Base-by-base conservation (phyloP, 2,329 filamentous ascomycete species). In the Aspergillus pseudonomiae region DNA sequence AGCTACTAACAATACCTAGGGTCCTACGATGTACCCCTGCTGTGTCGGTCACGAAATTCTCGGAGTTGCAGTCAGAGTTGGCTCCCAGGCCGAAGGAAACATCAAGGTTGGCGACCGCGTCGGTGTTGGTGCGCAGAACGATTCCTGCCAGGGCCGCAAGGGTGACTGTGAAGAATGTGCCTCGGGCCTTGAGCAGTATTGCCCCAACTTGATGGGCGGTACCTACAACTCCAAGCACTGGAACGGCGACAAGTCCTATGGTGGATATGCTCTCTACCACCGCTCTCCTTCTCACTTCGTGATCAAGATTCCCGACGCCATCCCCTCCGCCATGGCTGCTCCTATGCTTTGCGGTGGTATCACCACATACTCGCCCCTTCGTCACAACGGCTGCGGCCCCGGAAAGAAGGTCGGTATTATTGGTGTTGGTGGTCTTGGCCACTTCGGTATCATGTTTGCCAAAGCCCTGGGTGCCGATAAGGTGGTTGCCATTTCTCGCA, bases 11-110 rank as follows among this genome's bases (percentile, higher is more conserved):
- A 26, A 21, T 36, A n/a, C 21, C 12, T 26, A 76, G 75, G 72
- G 74, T 1, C 73, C 73, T 34, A 72, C 74, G 19, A 57, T 62
- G 6, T 80, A 80, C 67, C 79, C 79, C 26, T 75, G 85, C 50
- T 85, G 84, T 57, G 86, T 89, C 41, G 88, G 88, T 48, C 88
- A 90, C 73, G 88, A 90, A 70, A 88, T 90, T 32, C 84, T 89
- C 60, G 88, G 88, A 61, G 82, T 78, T 2, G 85, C 82, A 7
- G 83, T 88, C 24, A 82, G 83, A 19, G 84, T 88, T 26, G 87
- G 86, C 50, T 81, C 79, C 50, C 64, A 78, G 60, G 79, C 64
- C n/a, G 66, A 65, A n/a, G 66, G 69, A 26, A 61, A 65, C 39
- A 73, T 77, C 67, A 75, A 75, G 63, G 62, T 77, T 46, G 75